These are phyloP conservation scores for Tothia fuscella DNA, from an alignment of 2,329 filamentous ascomycete genomes.

Conservation along the genomic window DNA sequence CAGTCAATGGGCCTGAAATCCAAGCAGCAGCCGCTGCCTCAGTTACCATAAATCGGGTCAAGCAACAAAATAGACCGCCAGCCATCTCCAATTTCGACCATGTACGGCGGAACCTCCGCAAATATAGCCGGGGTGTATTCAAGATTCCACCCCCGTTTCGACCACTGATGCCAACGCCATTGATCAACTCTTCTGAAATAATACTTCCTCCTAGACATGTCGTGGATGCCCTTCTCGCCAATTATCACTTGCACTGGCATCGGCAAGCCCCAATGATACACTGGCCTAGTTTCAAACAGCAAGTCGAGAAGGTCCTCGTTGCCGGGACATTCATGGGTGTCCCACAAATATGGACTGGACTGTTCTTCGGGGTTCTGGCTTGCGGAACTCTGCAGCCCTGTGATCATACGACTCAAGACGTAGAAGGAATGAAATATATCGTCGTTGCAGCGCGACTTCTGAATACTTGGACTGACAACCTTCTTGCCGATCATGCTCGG, in stretches of 20 bases:
- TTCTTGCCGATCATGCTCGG: conserved; percentile 63
- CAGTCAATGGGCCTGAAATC: conserved; percentile 34
- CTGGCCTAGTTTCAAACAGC: conserved; percentile 69
- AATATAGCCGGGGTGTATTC: conserved; percentile 66
- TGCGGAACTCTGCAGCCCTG: conserved; percentile 66
- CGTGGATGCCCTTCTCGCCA: conserved; percentile 59
- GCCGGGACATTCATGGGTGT: conserved; percentile 47
- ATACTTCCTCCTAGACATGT: conserved; percentile 53
- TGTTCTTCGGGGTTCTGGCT: conserved; percentile 75
- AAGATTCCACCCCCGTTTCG: conserved; percentile 62
- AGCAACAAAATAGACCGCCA: conserved; percentile 47
- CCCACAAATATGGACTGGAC: conserved; percentile 59
- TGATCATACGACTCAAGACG: conserved; percentile 29
- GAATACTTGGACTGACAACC: conserved; percentile 72
- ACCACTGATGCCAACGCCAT: conserved; percentile 35
- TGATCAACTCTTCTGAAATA: conserved; percentile 34
- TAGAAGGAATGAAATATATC: conserved; percentile 52
- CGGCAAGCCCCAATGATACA: conserved; percentile 75
- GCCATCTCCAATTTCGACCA: conserved; percentile 57
- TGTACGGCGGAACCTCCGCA: conserved; percentile 60
- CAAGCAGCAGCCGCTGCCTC: conserved; percentile 12
- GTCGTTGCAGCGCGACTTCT: conserved; percentile 58
- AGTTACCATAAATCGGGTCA: conserved; percentile 24
- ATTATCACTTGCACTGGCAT: conserved; percentile 69
- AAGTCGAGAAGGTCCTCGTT: conserved; percentile 67